Evolutionary conservation across 768 basidiomycete genomes (phyloP).

Genomic region (Suillus subalutaceus): DNA sequence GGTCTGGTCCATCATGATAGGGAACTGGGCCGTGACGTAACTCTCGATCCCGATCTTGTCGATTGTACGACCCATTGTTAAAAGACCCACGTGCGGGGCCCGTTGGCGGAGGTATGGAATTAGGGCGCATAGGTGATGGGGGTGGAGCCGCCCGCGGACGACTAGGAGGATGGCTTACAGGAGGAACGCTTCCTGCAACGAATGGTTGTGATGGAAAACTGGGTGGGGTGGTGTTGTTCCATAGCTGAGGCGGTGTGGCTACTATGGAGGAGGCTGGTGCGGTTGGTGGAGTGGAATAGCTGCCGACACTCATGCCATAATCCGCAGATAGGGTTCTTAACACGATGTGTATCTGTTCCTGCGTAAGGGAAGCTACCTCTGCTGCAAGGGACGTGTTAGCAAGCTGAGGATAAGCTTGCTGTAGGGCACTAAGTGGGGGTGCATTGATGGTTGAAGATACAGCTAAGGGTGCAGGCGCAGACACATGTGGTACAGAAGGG

Average conservation of each 20-base stretch:
- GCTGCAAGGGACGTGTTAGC: constrained; percentile 61
- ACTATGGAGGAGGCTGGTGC: constrained; percentile 28
- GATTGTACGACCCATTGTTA: constrained; percentile 32
- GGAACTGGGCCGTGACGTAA: constrained; percentile 26
- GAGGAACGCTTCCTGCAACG: constrained; percentile 18
- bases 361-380: constrained; percentile 73
- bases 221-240: constrained; percentile 14
- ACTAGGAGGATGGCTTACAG: constrained; percentile 19
- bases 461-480: constrained; percentile 12
- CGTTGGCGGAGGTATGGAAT: constrained; percentile 17
- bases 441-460: neutral
- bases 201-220: constrained; percentile 18
- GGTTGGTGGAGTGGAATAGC: constrained; percentile 33
- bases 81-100: constrained; percentile 25
- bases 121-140: constrained; percentile 24
- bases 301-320: constrained; percentile 36
- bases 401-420: constrained; percentile 36
- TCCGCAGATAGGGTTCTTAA: constrained; percentile 56
- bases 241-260: constrained; percentile 26
- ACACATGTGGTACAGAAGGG: constrained; percentile 16
- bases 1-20: constrained; percentile 37
- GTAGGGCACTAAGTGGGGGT: constrained; percentile 25
- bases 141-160: constrained; percentile 31
- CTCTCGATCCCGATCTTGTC: constrained; percentile 27
- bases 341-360: constrained; percentile 75